Base-by-base conservation (phyloP, 108 stramenopile species). In the Cylindrotheca fusiformis region DNA sequence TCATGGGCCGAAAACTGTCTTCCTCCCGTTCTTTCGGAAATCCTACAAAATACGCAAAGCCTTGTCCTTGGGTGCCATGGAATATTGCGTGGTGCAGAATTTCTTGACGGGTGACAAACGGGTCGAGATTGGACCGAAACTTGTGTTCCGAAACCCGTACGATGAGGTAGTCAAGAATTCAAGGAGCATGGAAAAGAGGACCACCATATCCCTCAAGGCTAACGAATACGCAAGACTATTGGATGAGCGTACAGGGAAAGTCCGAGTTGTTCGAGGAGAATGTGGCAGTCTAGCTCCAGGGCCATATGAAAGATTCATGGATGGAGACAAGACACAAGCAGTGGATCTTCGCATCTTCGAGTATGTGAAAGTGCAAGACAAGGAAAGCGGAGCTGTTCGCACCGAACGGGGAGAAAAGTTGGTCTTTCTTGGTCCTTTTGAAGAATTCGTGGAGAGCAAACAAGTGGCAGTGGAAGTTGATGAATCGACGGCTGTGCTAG, bases 251-350 rank as follows among this genome's bases (percentile, higher is more conserved):
- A 62, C 48, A 23, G 61, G 61, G 18, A 49, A 62, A 48, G 61
- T 62, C n/a, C 61, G 63, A 12, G 56, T 57, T 21, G 64, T 45
- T 30, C 55, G 50, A 44, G 64, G 64, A 12, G 56, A 65, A 57
- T 53, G 55, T 5, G 64, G 56, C 12, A 58, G 56, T 28, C n/a
- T 68, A 1, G 48, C 62, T 30, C 61, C 67, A 2, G 32, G 32
- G 19, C 32, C 51, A 25, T 29, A 61, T 52, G 67, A 61, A 60
- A 47, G 53, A 27, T 62, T 24, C 23, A 52, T 68, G 46, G 60
- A 67, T n/a, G 46, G 28, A 2, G 57, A 36, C 21, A 58, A 58
- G 20, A 21, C 2, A 2, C 48, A 50, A 62, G 61, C 61, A 28
- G 45, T 62, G 47, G 48, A 62, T 24, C 26, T 62, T 27, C 48